These are phyloP conservation scores for Agrostemma githago DNA, from an alignment of 148 eudicot species.

Conservation along the genomic window DNA sequence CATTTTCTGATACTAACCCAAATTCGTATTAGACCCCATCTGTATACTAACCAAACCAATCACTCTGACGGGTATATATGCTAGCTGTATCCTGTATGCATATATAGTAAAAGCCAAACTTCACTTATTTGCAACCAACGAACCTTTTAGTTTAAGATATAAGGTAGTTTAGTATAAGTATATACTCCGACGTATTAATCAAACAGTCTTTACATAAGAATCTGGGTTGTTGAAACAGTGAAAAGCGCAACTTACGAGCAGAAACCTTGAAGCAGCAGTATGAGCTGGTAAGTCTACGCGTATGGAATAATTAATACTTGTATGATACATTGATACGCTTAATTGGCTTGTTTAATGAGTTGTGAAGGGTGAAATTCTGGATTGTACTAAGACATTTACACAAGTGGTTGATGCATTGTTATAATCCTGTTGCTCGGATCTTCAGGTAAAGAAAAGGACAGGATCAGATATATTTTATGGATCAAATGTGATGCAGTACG, in stretches of 20 bases:
- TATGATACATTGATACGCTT: no score
- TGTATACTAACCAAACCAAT: no score
- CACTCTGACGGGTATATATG: no score
- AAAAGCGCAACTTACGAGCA: constrained; percentile 32
- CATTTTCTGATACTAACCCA: no score
- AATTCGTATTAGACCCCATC: no score
- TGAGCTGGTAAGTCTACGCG: constrained; percentile 30
- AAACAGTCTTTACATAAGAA: background rate
- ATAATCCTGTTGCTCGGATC: background rate
- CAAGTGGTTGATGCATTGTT: background rate
- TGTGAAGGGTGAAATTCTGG: background rate
- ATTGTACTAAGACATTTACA: background rate
- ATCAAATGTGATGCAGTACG: constrained; percentile 97
- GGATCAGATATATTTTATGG: constrained; percentile 50
- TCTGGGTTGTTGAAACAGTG: constrained; percentile 29
- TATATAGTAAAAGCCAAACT: no score
- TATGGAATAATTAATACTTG: no score
- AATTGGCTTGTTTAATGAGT: background rate
- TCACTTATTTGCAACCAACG: no score
- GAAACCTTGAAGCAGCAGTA: constrained; percentile 46
- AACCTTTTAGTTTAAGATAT: no score
- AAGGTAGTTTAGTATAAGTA: background rate
- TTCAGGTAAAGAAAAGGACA: constrained; percentile 84
- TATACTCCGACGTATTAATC: background rate
- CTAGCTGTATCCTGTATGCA: no score